These are phyloP conservation scores for Fremontodendron californicum DNA, from an alignment of 345 rosid species.

Conservation along the genomic window DNA sequence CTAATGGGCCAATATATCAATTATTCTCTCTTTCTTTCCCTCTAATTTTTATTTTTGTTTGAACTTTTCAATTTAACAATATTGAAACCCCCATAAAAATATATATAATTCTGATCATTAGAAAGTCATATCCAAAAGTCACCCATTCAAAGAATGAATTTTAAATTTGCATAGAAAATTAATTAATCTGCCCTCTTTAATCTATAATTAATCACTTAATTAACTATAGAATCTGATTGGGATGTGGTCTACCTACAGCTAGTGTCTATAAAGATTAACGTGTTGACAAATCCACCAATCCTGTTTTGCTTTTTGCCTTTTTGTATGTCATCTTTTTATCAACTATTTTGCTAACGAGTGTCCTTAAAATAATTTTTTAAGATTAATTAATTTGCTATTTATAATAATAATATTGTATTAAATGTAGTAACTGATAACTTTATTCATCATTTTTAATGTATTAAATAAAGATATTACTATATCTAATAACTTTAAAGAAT, in stretches of 20 bases:
- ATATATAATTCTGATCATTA: not conserved
- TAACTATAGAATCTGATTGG: not conserved
- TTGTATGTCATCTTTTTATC: not conserved
- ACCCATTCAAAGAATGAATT: not conserved
- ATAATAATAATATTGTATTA: no score
- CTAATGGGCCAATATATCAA: not conserved
- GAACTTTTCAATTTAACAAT: not conserved
- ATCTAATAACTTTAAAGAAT: no score
- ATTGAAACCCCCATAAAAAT: not conserved
- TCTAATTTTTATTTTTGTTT: not conserved
- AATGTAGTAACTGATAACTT: no score
- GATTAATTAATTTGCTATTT: no score
- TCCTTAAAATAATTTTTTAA: no score
- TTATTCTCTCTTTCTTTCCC: not conserved
- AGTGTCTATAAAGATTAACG: slow-evolving; percentile 11
- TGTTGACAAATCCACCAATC: slow-evolving; percentile 11
- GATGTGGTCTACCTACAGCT: slow-evolving; percentile 3
- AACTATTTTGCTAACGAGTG: no score
- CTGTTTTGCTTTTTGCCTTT: not conserved
- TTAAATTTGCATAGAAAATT: not conserved
- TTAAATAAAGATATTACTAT: no score
- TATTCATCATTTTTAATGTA: no score
- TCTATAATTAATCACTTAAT: not conserved
- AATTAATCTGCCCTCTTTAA: not conserved
- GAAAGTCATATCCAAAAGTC: not conserved